Base-by-base conservation (phyloP, 805 yeast species). In the Candida ipomoeae region DNA sequence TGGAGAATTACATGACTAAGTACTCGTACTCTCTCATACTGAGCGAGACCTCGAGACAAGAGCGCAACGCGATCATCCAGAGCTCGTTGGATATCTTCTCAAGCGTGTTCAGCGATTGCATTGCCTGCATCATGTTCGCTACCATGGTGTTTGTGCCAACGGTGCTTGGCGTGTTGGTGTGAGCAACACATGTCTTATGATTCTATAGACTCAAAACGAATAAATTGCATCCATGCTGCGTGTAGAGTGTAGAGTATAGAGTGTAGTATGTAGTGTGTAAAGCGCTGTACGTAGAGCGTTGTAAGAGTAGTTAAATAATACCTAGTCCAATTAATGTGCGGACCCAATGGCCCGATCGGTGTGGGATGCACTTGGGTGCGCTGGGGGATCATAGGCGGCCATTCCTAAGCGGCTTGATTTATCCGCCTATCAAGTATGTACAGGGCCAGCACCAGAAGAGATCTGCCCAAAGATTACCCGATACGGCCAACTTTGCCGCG, bases 1-100 rank as follows among this genome's bases (percentile, higher is more conserved):
- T 52, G 46, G 56, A 52, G 26, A 49, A 50, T 17, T 44, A 46
- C 48, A 48, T 56, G 53, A 51, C 49, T 31, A 54, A 48, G 23
- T 48, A 49, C 42, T 48, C 58, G 13, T 46, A 40, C 21, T 40
- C 49, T n/a, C 23, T 44, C 40, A 40, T 53, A 20, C 21, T 8
- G 11, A 38, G 20, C 2, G 44, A 40, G 4, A 29, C 23, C 29
- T 14, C 18, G 10, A 34, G 7, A 6, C 36, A 46, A 10, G 37
- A 49, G 15, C 31, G 31, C n/a, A 17, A 44, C 4, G 42, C 29
- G 42, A 15, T 36, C 20, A 26, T 50, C 32, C 21, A 49, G 26
- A 21, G 31, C 34, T 21, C 41, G 26, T 44, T 50, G 6, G 43
- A 35, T 14, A 18, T 45, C 8, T 53, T 48, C 40, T 43, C 36